A percentile compares a stretch with the other conserved stretches of the same genome.
phyloP scores from a whole-genome alignment of 2,329 filamentous ascomycete genomes.

The Botryotinia narcissicola region DNA sequence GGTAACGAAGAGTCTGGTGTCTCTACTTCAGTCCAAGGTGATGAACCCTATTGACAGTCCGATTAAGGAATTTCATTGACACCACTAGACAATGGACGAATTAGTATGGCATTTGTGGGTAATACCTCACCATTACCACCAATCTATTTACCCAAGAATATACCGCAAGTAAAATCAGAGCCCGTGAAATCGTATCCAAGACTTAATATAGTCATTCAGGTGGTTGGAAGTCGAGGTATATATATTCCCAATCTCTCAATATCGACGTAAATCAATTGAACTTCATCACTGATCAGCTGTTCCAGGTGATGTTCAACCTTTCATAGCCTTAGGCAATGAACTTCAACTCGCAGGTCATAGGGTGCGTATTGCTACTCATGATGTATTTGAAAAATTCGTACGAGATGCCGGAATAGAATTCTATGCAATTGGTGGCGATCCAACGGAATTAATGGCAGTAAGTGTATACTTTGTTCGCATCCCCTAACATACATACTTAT shows the following conservation, averaged over 20 bases:
- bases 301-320: conserved; percentile 68
- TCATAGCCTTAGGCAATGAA: conserved; percentile 69
- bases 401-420: conserved; percentile 71
- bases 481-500: background rate
- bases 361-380: conserved; percentile 74
- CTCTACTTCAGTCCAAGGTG: conserved; percentile 3
- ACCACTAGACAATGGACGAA: conserved; percentile 26
- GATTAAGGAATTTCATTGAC: background rate
- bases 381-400: conserved; percentile 71
- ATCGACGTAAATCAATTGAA: background rate
- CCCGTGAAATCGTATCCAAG: conserved; percentile 18
- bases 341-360: conserved; percentile 66
- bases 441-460: conserved; percentile 40
- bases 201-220: conserved; percentile 78
- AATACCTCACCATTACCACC: conserved; percentile 21
- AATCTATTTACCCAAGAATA: conserved; percentile 11
- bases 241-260: background rate
- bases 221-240: conserved; percentile 70
- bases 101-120: conserved; percentile 26
- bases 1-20: background rate
- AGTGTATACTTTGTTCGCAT: background rate
- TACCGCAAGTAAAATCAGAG: background rate
- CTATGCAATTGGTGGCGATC: conserved; percentile 75
- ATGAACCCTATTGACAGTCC: background rate
- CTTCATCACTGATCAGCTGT: background rate